These are phyloP conservation scores for Botrytis fabae DNA, from an alignment of 2,329 filamentous ascomycete genomes.

Conservation along the genomic window DNA sequence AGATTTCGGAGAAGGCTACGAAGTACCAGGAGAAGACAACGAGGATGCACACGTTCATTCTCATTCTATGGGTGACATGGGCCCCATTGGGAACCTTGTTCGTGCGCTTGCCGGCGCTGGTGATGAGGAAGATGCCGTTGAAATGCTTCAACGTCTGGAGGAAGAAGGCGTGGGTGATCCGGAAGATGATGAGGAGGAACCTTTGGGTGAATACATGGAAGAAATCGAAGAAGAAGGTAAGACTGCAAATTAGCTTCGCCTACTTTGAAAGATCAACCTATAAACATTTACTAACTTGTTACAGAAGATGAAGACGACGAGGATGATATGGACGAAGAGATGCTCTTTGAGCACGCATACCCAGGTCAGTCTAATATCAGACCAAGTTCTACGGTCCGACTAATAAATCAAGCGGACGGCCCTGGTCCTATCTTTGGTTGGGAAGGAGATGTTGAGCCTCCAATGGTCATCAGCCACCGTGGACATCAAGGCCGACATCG, in stretches of 20 bases:
- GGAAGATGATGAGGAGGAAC: constrained; percentile 50
- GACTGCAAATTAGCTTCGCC: constrained; percentile 14
- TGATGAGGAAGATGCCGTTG: constrained; percentile 33
- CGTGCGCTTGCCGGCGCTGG: constrained; percentile 48
- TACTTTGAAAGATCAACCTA: neutral
- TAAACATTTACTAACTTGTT: constrained; percentile 38
- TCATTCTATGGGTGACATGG: constrained; percentile 46
- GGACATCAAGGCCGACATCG: constrained; percentile 55
- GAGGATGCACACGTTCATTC: constrained; percentile 53
- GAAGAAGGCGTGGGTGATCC: constrained; percentile 44
- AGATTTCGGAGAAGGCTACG: constrained; percentile 55
- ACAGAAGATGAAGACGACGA: constrained; percentile 67
- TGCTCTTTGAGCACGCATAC: constrained; percentile 58
- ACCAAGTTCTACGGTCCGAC: constrained; percentile 13
- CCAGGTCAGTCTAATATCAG: constrained; percentile 48
- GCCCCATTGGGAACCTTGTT: constrained; percentile 54
- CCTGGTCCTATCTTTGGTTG: constrained; percentile 51
- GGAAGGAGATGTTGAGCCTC: constrained; percentile 55
- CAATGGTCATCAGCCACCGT: constrained; percentile 44
- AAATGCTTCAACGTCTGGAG: constrained; percentile 45
- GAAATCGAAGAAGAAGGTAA: constrained; percentile 62
- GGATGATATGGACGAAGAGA: constrained; percentile 67
- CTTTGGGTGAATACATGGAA: constrained; percentile 52
- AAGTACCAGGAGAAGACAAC: constrained; percentile 54
- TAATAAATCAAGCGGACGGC: constrained; percentile 29